Base-by-base conservation (phyloP, 805 yeast genomes). In the Candida vaughaniae region DNA sequence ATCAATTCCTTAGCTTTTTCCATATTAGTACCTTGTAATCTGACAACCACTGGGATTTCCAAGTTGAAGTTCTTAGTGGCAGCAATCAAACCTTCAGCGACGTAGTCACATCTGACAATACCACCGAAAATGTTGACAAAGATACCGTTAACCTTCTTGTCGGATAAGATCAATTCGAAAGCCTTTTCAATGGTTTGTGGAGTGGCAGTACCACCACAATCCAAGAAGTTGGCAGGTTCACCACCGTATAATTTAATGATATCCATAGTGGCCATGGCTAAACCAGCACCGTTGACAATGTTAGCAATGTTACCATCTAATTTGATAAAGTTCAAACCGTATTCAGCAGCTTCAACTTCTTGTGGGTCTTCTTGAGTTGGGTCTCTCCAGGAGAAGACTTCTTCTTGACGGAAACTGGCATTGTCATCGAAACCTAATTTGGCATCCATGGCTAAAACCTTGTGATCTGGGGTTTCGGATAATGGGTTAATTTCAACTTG, bases 261-360 rank as follows among this genome's bases (percentile, higher is more conserved):
- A 70, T 93, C 99, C 97, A 93, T 90, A 50, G 99, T 93, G 55
- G 99, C 99, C 99, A 93, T 93, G 57, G 99, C 99, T 63, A 93
- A 79, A 68, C 99, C 99, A 42, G 99, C 99, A 75, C 99, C 99
- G 69, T 93, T 93, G 64, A 93, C 99, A 47, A 93, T 77, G 75
- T 96, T 91, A 56, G 99, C 99, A 60, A 93, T 91, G 77, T 89
- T 87, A 69, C 99, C 99, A 61, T 91, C 95, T 62, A 93, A 82
- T 75, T 93, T 93, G 74, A 93, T 95, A 68, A 91, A 93, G 75
- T 93, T 93, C 59, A 93, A 79, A 56, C 89, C 93, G 58, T 80
- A 84, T 66, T 87, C 70, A 56, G 93, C 74, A 46, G 99, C 99
- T 65, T 78, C 83, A 52, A 88, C 88, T 72, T 29, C 99, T 68